Evolutionary conservation across 2,329 filamentous ascomycete species (phyloP).

Genomic region (Aspergillus fijiensis): DNA sequence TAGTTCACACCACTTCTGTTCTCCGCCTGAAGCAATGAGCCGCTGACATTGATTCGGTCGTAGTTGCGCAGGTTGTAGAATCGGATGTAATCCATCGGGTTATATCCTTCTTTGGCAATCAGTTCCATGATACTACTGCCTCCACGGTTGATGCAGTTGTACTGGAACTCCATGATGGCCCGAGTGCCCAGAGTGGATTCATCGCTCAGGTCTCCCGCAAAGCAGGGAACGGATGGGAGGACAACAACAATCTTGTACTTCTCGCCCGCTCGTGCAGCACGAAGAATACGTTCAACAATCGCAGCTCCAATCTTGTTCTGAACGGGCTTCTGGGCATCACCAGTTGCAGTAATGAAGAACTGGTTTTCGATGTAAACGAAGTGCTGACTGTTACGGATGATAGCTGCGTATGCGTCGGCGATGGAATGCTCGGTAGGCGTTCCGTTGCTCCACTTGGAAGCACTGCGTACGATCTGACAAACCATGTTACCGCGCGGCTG

Average conservation of each 20-base stretch:
- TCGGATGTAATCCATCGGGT: conserved; percentile 81
- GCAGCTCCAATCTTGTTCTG: conserved; percentile 87
- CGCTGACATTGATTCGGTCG: conserved; percentile 71
- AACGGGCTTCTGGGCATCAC: conserved; percentile 78
- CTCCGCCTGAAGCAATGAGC: conserved; percentile 38
- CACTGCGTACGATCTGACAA: conserved; percentile 66
- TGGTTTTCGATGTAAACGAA: conserved; percentile 98
- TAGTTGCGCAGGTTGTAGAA: conserved; percentile 94
- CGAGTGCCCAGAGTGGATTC: conserved; percentile 81
- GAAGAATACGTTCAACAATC: conserved; percentile 86
- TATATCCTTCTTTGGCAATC: conserved; percentile 71
- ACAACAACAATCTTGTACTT: conserved; percentile 90
- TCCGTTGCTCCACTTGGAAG: conserved; percentile 94
- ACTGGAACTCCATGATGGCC: conserved; percentile 98
- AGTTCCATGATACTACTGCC: conserved; percentile 86
- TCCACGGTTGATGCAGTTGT: conserved; percentile 91
- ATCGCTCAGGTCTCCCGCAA: conserved; percentile 84
- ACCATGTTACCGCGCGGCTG: conserved; percentile 35
- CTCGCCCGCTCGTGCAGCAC: conserved; percentile 74
- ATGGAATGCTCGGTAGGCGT: conserved; percentile 82
- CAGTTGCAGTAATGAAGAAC: conserved; percentile 95
- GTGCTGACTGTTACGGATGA: conserved; percentile 85
- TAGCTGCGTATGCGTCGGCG: conserved; percentile 76
- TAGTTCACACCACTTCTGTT: conserved; percentile 46
- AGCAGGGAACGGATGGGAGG: conserved; percentile 88